A percentile compares a stretch with the other conserved stretches of the same genome.
phyloP scores from a whole-genome alignment of 495 filamentous ascomycete genomes.

The Lindgomyces ingoldianus region DNA sequence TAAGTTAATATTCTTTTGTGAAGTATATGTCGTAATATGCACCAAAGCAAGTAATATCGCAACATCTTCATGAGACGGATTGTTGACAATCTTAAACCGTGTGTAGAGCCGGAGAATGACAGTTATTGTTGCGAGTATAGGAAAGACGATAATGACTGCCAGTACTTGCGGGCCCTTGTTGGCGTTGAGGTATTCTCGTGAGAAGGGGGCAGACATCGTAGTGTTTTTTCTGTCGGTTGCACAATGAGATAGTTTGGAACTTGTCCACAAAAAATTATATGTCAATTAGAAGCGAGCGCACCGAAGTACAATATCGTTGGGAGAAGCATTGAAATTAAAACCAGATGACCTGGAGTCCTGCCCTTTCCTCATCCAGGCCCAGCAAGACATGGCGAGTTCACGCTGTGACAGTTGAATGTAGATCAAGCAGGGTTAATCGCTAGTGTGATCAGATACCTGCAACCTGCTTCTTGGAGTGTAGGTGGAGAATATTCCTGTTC shows the following conservation, averaged over 20 bases:
- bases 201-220: neutral
- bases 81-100: constrained; percentile 12
- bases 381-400: no score
- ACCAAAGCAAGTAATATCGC: constrained; percentile 21
- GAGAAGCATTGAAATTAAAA: no score
- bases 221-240: neutral
- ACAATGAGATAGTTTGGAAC: neutral
- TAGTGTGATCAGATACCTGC: no score
- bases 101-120: constrained; percentile 16
- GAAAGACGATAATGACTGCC: constrained; percentile 19
- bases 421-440: no score
- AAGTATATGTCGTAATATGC: neutral
- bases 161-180: constrained; percentile 23
- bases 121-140: constrained; percentile 7
- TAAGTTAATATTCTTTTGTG: neutral
- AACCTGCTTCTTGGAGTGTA: no score
- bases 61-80: constrained; percentile 17
- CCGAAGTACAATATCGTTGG: no score
- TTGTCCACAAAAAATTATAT: neutral
- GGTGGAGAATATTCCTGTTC: no score
- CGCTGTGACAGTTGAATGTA: no score
- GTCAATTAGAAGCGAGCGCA: no score
- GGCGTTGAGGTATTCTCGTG: constrained; percentile 21
- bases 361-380: no score
- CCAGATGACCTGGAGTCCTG: no score